Evolutionary conservation across 257 asterid genomes (phyloP), one percentile per base, ranked within the genome.

Genomic region (Scutellaria minor): DNA sequence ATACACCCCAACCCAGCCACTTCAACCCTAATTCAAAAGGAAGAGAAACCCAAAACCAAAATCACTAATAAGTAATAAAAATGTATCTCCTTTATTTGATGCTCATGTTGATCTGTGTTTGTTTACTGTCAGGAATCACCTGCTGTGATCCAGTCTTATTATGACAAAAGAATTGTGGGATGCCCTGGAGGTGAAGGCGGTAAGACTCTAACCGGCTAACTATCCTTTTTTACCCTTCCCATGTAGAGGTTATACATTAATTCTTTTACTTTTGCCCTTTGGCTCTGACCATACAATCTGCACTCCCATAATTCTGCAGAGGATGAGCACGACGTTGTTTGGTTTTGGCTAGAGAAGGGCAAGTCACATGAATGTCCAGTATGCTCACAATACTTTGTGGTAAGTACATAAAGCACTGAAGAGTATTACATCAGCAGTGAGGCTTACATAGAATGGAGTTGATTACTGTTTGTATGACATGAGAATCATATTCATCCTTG

Each of bases 111-210:
- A 51, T 59, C 15, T 64, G n/a, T 75, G 40, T 14, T 46, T 75
- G 64, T 72, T 69, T 79, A 7, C 83, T 72, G 76, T 75, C 80
- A 95, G 99, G 98, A 90, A 86, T 91, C 74, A 80, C 99, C 99
- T 54, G 97, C 99, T 68, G 86, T 95, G 70, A 54, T 95, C 80
- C 80, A 88, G 83, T 95, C 98, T 59, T 82, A 82, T 84, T 95
- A 86, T 77, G 93, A 85, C 77, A 90, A 81, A 81, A 87, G 99
- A 86, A 92, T 95, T 69, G 96, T 92, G 61, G 99, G 99, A 77
- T 95, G 99, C 83, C 97, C 99, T n/a, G 99, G 99, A 12, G 96
- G 79, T 61, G 98, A 92, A 83, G 99, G 90, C 39, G 97, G 99
- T 92, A 85, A 84, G 90, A 79, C 65, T 75, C 22, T 68, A 37